Conservation (phyloP, 768 basidiomycete species). For the Boletus sensibilis region DNA sequence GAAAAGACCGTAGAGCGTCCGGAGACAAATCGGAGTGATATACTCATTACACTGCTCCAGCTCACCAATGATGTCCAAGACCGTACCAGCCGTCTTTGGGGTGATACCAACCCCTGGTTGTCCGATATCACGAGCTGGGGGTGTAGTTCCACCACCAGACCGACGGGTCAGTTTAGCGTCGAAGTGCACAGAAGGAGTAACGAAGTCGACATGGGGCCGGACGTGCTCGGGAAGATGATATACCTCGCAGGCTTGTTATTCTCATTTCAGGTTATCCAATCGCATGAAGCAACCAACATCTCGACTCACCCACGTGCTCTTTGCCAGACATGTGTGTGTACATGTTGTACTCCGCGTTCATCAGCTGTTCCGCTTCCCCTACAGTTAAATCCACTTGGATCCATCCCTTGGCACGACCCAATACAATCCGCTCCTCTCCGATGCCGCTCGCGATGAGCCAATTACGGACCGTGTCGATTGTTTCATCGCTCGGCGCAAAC, state of each 20-base stretch:
- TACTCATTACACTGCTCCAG: slow-evolving; percentile 24
- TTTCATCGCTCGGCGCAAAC: slow-evolving; percentile 28
- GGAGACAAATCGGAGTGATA: slow-evolving; percentile 34
- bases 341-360: slow-evolving; percentile 35
- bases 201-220: slow-evolving; percentile 34
- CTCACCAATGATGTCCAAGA: slow-evolving; percentile 8
- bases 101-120: slow-evolving; percentile 8
- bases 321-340: slow-evolving; percentile 28
- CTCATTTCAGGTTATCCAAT: background rate
- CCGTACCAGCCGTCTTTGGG: slow-evolving; percentile 18
- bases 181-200: slow-evolving; percentile 38
- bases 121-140: slow-evolving; percentile 16
- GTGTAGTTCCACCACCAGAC: slow-evolving; percentile 1
- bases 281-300: background rate
- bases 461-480: slow-evolving; percentile 20
- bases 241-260: slow-evolving; percentile 27
- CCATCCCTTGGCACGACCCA: slow-evolving; percentile 24
- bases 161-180: slow-evolving; percentile 20
- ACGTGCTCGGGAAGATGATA: slow-evolving; percentile 35
- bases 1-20: slow-evolving; percentile 25
- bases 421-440: slow-evolving; percentile 15
- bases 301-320: slow-evolving; percentile 25
- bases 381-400: slow-evolving; percentile 29
- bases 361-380: slow-evolving; percentile 33
- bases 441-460: slow-evolving; percentile 33